A percentile compares a stretch with the other conserved stretches of the same genome.
Evolutionary conservation across 2,329 filamentous ascomycete genomes (phyloP).

Genomic region (Claviceps africana): DNA sequence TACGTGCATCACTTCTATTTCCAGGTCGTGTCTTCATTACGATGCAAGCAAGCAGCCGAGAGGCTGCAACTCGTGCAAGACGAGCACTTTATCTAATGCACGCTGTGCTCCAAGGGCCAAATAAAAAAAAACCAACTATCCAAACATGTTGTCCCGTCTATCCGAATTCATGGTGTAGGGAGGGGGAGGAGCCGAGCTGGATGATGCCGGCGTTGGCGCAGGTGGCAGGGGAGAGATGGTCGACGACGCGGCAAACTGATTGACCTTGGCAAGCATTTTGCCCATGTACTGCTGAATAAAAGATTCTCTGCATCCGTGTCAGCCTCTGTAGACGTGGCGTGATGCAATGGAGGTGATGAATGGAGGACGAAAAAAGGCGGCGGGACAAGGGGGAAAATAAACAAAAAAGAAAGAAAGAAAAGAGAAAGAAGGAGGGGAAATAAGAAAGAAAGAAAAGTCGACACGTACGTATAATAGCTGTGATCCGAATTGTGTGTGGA

Average conservation of each 20-base stretch:
- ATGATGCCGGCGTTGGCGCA: conserved; percentile 3
- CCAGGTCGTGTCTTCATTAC: not conserved
- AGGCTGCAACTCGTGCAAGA: not conserved
- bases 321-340: not conserved
- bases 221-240: conserved; percentile 3
- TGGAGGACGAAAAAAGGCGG: not conserved
- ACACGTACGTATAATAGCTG: conserved; percentile 61
- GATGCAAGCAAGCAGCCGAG: not conserved
- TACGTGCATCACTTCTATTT: not conserved
- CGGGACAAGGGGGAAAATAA: not conserved
- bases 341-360: not conserved
- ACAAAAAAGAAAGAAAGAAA: not conserved
- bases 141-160: conserved; percentile 8
- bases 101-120: not conserved
- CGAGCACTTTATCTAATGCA: not conserved
- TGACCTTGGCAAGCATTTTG: conserved; percentile 47
- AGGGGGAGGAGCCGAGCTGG: conserved; percentile 11
- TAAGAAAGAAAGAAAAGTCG: not conserved
- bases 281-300: conserved; percentile 67
- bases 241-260: conserved; percentile 14
- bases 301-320: conserved; percentile 41
- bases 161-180: conserved; percentile 8
- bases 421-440: not conserved
- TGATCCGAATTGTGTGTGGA: conserved; percentile 62
- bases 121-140: not conserved